Conservation (phyloP, 192 early-diverging fungal genomes). For the Entomortierella parvispora region DNA sequence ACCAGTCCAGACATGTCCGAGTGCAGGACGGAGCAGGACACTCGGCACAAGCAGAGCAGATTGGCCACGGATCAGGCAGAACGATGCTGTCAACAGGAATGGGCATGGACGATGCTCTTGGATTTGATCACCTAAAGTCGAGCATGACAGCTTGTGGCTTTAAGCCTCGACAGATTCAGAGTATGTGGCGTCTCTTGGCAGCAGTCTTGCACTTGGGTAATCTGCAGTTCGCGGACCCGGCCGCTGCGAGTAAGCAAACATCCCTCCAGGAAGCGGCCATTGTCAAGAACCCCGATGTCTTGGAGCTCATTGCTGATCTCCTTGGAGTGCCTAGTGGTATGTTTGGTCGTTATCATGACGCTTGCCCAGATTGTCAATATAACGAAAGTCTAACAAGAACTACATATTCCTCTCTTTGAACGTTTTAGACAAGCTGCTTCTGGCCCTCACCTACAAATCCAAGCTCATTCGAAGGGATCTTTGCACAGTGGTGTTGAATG, state of each 20-base stretch:
- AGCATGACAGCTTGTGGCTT: constrained; percentile 72
- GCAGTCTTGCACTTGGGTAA: constrained; percentile 94
- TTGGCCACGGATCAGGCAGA: not conserved
- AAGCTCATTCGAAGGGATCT: constrained; percentile 85
- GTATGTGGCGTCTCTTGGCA: constrained; percentile 85
- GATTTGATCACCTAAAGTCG: constrained; percentile 72
- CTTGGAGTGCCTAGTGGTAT: constrained; percentile 78
- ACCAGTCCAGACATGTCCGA: constrained; percentile 51
- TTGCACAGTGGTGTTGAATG: constrained; percentile 90
- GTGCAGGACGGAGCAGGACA: constrained; percentile 29
- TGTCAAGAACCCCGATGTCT: constrained; percentile 79
- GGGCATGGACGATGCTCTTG: constrained; percentile 61
- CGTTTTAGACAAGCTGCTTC: constrained; percentile 62
- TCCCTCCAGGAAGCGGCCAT: constrained; percentile 76
- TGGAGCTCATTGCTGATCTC: constrained; percentile 79
- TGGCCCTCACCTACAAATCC: constrained; percentile 82
- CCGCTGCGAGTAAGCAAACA: constrained; percentile 63
- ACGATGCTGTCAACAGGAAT: constrained; percentile 38
- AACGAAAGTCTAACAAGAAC: not conserved
- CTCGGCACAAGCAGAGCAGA: not conserved
- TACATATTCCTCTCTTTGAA: not conserved
- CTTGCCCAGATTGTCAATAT: not conserved
- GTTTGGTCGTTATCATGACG: not conserved
- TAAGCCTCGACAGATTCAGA: constrained; percentile 71
- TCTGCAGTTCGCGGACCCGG: constrained; percentile 78